Base-by-base conservation (phyloP, 257 asterid species). In the Handroanthus guayacan region DNA sequence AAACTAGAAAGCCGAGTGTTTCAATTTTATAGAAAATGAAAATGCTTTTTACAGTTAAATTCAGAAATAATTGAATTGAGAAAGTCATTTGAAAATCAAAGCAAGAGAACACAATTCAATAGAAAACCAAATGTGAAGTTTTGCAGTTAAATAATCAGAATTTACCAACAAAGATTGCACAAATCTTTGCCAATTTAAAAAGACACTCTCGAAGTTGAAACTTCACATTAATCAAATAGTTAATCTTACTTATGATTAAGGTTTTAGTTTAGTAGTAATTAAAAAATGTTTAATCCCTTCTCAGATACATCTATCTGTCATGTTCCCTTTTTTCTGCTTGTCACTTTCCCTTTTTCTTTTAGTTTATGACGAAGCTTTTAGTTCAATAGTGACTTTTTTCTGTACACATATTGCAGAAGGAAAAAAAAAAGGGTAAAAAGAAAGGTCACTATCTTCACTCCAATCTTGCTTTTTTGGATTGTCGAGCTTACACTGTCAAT, bases 401-500 rank as follows among this genome's bases (percentile, higher is more conserved):
- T 18, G 56, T 25, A 72, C 20, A 34, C 41, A 43, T 3, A 43
- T 10, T 18, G 39, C 18, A 14, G 41, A 58, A 31, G 9, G 2
- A 3, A 25, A 58, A 9, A 58, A 25, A 18, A n/a, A 47, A 31
- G 12, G 54, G 54, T 6, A 38, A 39, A 3, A 11, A 38, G 37
- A 44, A 36, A 79, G 41, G 16, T 31, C 20, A 25, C 63, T 79
- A 39, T 50, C 47, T 34, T 70, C 75, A 50, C 66, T 58, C 43
- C 11, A 57, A 58, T 58, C 11, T 25, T 16, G 68, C 75, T 74
- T 61, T 80, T 78, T 81, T 70, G 66, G 70, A 78, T 79, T 71
- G 79, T 70, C 79, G 89, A 80, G 85, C 87, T 78, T 78, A 72
- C 79, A 70, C 79, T 63, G 75, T 80, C 31, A 67, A 11, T n/a